These are phyloP conservation scores for Phaeosphaeria sp. DNA, from an alignment of 2,329 filamentous ascomycete genomes.

Conservation along the genomic window DNA sequence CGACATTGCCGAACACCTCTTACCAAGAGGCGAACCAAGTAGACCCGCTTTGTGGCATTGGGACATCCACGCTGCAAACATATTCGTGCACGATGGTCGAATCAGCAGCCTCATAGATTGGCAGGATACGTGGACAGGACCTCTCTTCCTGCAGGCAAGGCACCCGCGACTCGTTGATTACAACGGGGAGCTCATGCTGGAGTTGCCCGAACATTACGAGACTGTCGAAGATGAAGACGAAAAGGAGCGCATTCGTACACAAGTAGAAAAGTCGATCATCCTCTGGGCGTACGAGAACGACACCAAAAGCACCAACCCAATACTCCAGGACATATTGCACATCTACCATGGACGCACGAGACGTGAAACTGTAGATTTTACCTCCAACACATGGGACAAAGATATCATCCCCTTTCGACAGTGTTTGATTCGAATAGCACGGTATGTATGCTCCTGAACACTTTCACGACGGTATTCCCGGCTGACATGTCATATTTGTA, in stretches of 20 bases:
- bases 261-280: conserved; percentile 36
- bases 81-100: conserved; percentile 47
- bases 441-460: too few relatives aligned
- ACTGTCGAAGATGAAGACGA: conserved; percentile 32
- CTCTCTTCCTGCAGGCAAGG: conserved; percentile 31
- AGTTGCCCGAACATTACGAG: conserved; percentile 31
- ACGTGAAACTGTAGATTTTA: conserved; percentile 38
- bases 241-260: conserved; percentile 27
- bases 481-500: conserved; percentile 8
- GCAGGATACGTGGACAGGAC: conserved; percentile 44
- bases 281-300: conserved; percentile 37
- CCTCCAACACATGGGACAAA: conserved; percentile 39
- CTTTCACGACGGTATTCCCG: too few relatives aligned
- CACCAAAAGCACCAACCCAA: conserved; percentile 34
- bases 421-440: conserved; percentile 38
- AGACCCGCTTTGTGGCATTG: conserved; percentile 49
- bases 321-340: conserved; percentile 31
- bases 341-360: conserved; percentile 31
- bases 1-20: conserved; percentile 36
- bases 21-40: conserved; percentile 26
- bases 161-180: conserved; percentile 39
- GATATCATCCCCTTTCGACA: conserved; percentile 42
- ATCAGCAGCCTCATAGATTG: conserved; percentile 54
- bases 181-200: conserved; percentile 34
- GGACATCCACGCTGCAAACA: conserved; percentile 49